Percentiles rank a stretch among this genome's conserved stretches.
Conservation (phyloP, 2,329 filamentous ascomycete genomes). For the Trichoderma polysporum region DNA sequence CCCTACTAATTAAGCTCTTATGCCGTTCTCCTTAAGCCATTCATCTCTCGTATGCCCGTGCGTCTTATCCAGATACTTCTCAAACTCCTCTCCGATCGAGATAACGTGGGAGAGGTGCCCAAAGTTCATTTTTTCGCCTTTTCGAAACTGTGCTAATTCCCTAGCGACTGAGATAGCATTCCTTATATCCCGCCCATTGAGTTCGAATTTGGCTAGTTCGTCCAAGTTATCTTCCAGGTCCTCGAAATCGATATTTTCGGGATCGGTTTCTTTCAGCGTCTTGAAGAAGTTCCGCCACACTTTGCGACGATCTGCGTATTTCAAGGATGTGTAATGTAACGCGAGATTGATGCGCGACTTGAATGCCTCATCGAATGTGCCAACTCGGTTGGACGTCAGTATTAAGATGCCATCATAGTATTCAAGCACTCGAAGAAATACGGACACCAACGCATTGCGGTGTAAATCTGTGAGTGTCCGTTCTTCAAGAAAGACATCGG, state of each 20-base stretch:
- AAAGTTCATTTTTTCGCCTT: not conserved
- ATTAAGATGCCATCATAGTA: conserved; percentile 45
- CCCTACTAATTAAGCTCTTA: not conserved
- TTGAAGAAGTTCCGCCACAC: conserved; percentile 31
- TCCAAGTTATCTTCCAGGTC: not conserved
- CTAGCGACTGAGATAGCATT: not conserved
- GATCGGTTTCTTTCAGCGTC: conserved; percentile 27
- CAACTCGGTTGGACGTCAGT: conserved; percentile 48
- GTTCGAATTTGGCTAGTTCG: not conserved
- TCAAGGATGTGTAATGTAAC: conserved; percentile 32
- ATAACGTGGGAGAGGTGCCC: not conserved
- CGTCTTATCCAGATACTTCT: not conserved
- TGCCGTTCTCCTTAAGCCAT: not conserved
- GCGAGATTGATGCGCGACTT: conserved; percentile 38
- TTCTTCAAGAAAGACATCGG: not conserved
- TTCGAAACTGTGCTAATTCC: not conserved
- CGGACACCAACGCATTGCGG: conserved; percentile 23
- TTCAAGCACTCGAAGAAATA: conserved; percentile 43
- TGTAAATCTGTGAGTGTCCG: not conserved
- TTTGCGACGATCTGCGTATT: conserved; percentile 25
- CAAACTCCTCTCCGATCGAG: not conserved
- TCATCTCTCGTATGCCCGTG: not conserved
- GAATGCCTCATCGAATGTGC: conserved; percentile 47
- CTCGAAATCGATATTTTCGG: not conserved
- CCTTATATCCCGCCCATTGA: not conserved